Evolutionary conservation across 2,329 filamentous ascomycete genomes (phyloP).

Genomic region (Dactylellina leptospora): DNA sequence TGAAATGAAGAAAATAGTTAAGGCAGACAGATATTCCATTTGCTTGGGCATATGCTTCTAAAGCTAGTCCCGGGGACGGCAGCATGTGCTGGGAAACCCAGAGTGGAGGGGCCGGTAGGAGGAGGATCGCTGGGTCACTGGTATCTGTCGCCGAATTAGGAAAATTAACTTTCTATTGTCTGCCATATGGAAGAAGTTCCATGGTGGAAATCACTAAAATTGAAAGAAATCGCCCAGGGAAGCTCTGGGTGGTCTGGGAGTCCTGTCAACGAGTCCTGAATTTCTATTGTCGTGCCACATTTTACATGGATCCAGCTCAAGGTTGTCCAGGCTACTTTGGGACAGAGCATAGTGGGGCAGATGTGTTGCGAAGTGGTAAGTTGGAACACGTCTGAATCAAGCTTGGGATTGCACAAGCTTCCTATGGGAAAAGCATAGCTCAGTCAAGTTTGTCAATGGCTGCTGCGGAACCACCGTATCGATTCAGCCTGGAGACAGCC

Average conservation of each 20-base stretch:
- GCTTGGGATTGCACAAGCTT: not conserved
- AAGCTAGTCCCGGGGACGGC: constrained; percentile 16
- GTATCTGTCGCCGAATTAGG: constrained; percentile 16
- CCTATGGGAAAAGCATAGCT: not conserved
- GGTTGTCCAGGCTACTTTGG: constrained; percentile 11
- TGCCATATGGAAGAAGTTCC: not conserved
- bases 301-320: constrained; percentile 9
- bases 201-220: not conserved
- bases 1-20: constrained; percentile 2
- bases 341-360: not conserved
- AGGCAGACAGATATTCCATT: constrained; percentile 37
- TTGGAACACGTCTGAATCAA: constrained; percentile 31
- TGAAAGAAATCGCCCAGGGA: not conserved
- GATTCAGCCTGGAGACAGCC: constrained; percentile 38
- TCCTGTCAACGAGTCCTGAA: not conserved
- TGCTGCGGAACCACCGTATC: constrained; percentile 24
- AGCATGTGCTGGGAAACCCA: not conserved
- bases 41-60: constrained; percentile 1
- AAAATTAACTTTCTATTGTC: constrained; percentile 27
- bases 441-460: not conserved
- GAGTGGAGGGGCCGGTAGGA: not conserved
- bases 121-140: not conserved
- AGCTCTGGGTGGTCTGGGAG: constrained; percentile 9
- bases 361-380: constrained; percentile 45
- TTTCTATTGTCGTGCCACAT: constrained; percentile 47